These are phyloP conservation scores for Neoboletus brunneissimus DNA, from an alignment of 768 basidiomycete species.

Conservation along the genomic window DNA sequence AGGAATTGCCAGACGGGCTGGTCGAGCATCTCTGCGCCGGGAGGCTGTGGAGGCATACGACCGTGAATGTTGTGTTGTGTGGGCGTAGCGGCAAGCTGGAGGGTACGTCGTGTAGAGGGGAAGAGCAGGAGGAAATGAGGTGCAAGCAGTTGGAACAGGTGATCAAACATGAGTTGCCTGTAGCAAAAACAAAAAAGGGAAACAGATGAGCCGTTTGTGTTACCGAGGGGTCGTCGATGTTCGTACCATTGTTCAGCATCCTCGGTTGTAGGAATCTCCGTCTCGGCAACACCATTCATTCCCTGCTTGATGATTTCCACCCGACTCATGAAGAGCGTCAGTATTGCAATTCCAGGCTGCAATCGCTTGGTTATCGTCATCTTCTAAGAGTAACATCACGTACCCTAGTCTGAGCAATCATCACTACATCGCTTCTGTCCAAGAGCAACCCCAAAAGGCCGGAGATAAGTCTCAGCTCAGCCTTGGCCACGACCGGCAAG, in stretches of 20 bases:
- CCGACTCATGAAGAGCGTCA: constrained; percentile 88
- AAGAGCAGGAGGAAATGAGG: constrained; percentile 80
- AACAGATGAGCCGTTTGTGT: constrained; percentile 5
- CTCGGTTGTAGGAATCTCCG: constrained; percentile 60
- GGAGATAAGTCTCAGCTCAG: constrained; percentile 76
- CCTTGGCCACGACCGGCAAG: constrained; percentile 74
- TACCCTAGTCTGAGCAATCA: constrained; percentile 79
- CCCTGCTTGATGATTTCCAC: constrained; percentile 90
- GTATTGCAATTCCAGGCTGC: constrained; percentile 87
- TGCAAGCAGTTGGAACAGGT: constrained; percentile 76
- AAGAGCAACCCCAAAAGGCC: constrained; percentile 83
- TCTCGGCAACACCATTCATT: constrained; percentile 49
- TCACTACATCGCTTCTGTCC: constrained; percentile 71
- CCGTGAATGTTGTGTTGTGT: constrained; percentile 37
- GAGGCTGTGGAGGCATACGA: constrained; percentile 64
- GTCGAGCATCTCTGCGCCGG: constrained; percentile 61
- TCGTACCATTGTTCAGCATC: constrained; percentile 78
- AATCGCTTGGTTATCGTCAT: background rate
- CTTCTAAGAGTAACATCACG: constrained; percentile 23
- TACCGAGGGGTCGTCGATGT: background rate
- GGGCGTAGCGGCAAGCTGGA: constrained; percentile 38
- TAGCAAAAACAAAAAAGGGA: background rate
- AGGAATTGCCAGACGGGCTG: constrained; percentile 96
- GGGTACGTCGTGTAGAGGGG: constrained; percentile 78
- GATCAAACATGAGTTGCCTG: constrained; percentile 88